phyloP scores from a whole-genome alignment of 495 filamentous ascomycete genomes.

The Xylaria longipes region DNA sequence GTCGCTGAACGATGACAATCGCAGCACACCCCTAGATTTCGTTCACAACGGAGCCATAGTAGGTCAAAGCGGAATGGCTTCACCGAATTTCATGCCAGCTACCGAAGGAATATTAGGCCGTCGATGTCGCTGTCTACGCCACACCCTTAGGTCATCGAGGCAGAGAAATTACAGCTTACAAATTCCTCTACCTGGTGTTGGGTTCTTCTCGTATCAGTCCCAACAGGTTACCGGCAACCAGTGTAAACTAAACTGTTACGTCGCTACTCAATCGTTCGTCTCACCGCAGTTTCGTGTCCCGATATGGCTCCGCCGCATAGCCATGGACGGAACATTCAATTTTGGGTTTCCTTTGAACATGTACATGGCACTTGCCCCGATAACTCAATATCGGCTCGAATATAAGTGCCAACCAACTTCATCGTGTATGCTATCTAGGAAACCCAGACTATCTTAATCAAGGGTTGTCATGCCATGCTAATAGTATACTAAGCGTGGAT shows the following conservation, averaged over 20 bases:
- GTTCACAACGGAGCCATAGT: not conserved
- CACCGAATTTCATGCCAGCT: not conserved
- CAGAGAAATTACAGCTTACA: not conserved
- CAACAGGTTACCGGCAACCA: not conserved
- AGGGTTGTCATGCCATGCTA: not conserved
- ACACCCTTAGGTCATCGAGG: not conserved
- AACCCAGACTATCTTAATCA: not conserved
- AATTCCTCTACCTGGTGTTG: not conserved
- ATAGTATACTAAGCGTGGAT: not conserved
- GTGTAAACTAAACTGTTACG: constrained; percentile 6
- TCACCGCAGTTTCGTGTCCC: not conserved
- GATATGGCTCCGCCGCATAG: not conserved
- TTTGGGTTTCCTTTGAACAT: not conserved
- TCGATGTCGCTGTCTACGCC: not conserved
- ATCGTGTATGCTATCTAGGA: not conserved
- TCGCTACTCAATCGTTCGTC: not conserved
- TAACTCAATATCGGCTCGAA: not conserved
- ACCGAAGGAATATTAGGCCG: not conserved
- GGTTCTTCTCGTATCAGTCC: not conserved
- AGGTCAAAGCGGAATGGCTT: no score
- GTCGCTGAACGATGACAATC: no score
- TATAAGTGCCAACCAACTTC: fast-evolving
- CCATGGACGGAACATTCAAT: not conserved
- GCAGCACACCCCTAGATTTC: not conserved
- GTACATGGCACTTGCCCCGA: not conserved